Evolutionary conservation across 2,329 filamentous ascomycete species (phyloP).

Genomic region (Diplodia mutila): DNA sequence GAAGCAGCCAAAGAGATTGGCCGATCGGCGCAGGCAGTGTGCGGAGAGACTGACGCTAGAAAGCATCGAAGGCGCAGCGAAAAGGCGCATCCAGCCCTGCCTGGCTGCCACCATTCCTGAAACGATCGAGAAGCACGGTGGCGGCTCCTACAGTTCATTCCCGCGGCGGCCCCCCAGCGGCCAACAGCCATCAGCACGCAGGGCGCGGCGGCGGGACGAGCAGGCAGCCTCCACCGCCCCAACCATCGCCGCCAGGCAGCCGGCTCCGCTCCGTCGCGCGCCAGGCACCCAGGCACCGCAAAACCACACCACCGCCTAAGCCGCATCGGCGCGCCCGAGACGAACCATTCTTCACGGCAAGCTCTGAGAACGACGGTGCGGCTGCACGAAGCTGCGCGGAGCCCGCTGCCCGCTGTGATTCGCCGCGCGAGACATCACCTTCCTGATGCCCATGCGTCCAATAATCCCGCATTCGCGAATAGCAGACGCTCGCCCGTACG

Average conservation of each 20-base stretch:
- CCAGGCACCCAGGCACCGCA: conserved; percentile 2
- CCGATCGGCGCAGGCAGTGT: conserved; percentile 1
- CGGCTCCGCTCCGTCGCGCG: not conserved
- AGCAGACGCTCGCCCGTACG: conserved; percentile 1
- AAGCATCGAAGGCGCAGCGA: conserved; percentile 15
- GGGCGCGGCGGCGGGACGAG: not conserved
- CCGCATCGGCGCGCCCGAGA: conserved; percentile 8
- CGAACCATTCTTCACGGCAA: not conserved
- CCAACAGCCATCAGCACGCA: not conserved
- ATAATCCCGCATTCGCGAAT: conserved; percentile 17
- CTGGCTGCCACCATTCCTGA: not conserved
- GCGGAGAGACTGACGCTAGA: conserved; percentile 8
- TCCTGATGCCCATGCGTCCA: conserved; percentile 18
- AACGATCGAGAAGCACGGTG: conserved; percentile 4
- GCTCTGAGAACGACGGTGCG: not conserved
- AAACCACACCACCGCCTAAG: not conserved
- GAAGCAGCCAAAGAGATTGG: not conserved
- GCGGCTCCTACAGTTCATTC: conserved; percentile 7
- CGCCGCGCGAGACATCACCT: conserved; percentile 2
- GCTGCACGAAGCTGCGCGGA: not conserved
- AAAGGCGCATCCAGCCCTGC: conserved; percentile 1
- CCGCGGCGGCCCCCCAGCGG: not conserved
- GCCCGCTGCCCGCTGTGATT: conserved; percentile 2
- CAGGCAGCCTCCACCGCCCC: not conserved
- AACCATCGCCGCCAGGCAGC: not conserved